Evolutionary conservation across 805 yeast species (phyloP), one percentile per base, ranked within the genome.

Genomic region (Pichia kluyveri): DNA sequence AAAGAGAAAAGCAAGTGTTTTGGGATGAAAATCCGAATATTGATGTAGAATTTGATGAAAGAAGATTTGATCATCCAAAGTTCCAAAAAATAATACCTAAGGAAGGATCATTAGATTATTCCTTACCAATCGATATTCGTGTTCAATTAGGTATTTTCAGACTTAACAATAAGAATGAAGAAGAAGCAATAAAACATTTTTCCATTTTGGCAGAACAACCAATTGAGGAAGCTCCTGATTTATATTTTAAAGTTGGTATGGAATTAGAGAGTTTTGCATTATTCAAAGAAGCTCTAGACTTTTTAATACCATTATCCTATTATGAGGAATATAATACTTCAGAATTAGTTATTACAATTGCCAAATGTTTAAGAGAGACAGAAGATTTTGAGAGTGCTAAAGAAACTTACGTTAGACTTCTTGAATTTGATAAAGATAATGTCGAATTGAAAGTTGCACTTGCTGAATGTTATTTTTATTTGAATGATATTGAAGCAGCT

Each of bases 121-220:
- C 72, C 9, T 65, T 93, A 19, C 98, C 98, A 1, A 80, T 90
- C 42, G 98, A 91, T 67, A 86, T 93, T 27, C 67, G 98, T 47
- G 82, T 80, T 31, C 86, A 93, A 62, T 61, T 93, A 26, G 95
- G 96, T 0, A 63, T 80, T 11, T 71, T 86, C 43, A 73, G 99
- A 50, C 66, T 93, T 32, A 79, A 80, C 47, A 66, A 79, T 37
- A 81, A 79, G 45, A 72, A 82, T 41, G 69, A 72, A 28, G 75
- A 74, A 1, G 96, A 90, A 55, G 96, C 96, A 0, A 59, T 82
- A 49, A 65, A 63, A 9, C 97, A 91, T 61, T 83, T 86, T 56
- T 69, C 68, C 38, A 75, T 75, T 51, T 66, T 90, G 12, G 63
- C 79, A 41, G 80, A 77, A 40, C 77, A 75, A 32, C 50, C 55